Evolutionary conservation across 2,329 filamentous ascomycete genomes (phyloP).

Genomic region (Neofusicoccum sp.): DNA sequence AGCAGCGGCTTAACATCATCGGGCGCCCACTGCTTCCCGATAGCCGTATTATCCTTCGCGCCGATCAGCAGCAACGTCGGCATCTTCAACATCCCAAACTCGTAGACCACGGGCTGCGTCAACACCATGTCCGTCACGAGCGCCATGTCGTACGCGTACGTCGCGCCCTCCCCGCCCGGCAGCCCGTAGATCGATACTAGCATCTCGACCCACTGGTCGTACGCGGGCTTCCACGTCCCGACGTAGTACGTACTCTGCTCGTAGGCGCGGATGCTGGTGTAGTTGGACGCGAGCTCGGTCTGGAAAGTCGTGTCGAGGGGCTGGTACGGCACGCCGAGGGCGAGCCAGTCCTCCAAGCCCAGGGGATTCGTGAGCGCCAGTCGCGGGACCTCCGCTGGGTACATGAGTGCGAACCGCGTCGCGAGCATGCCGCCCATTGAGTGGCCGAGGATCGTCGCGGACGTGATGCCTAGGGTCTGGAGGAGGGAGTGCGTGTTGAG

Average conservation of each 20-base stretch:
- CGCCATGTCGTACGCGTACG: slow-evolving; percentile 53
- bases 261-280: slow-evolving; percentile 32
- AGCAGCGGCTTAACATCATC: slow-evolving; percentile 36
- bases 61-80: slow-evolving; percentile 56
- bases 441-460: slow-evolving; percentile 56
- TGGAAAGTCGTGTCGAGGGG: slow-evolving; percentile 26
- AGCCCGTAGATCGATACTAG: slow-evolving; percentile 56
- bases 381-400: slow-evolving; percentile 46
- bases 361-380: slow-evolving; percentile 57
- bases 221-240: slow-evolving; percentile 50
- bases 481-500: slow-evolving; percentile 56
- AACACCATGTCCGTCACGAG: slow-evolving; percentile 59
- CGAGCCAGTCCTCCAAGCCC: slow-evolving; percentile 58
- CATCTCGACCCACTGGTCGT: slow-evolving; percentile 61
- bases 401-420: slow-evolving; percentile 56
- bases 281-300: slow-evolving; percentile 30
- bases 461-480: slow-evolving; percentile 46
- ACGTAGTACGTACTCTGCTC: slow-evolving; percentile 35
- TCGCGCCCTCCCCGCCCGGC: slow-evolving; percentile 36
- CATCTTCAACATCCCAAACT: slow-evolving; percentile 51
- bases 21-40: slow-evolving; percentile 55
- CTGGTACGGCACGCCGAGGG: slow-evolving; percentile 32
- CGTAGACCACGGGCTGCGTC: slow-evolving; percentile 55
- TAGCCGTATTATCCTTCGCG: slow-evolving; percentile 57
- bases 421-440: slow-evolving; percentile 60